Base-by-base conservation (phyloP, 163 green algal species). In the Chloroidium sp. region DNA sequence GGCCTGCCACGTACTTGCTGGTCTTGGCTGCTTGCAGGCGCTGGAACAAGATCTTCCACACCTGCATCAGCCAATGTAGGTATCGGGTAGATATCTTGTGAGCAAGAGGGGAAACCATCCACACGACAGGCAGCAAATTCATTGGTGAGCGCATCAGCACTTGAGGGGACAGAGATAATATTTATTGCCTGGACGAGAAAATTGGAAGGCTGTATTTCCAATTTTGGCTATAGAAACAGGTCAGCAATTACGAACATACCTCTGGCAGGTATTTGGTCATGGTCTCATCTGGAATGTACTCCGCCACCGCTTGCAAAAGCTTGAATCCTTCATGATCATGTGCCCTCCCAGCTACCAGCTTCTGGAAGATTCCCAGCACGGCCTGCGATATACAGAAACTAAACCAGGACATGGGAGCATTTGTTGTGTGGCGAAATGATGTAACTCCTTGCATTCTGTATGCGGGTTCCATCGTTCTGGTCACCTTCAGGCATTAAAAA, bases 261-360 rank as follows among this genome's bases (percentile, higher is more conserved):
- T 80, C 87, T n/a, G 86, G 84, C 64, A 96, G 76, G 82, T 91
- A 96, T 3, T 87, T 83, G 62, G 85, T 72, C 64, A 97, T 87
- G 1, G 85, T 60, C 0, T 76, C 64, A 0, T 88, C 78, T 2
- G 89, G 86, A 62, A 97, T 78, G 69, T 86, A 77, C 82, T 93
- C 83, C 76, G 95, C 87, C 62, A 98, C 80, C 6, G 89, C 89
- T 78, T 93, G 89, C 59, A 99, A 84, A n/a, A 99, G 91, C 61
- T 86, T 84, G 79, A 99, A 97, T 78, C 93, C 96, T 79, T 98
- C 90, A 75, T 98, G 92, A 86, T 97, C 92, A 68, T 93, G 88
- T 14, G 89, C 85, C 75, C 94, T 95, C 82, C 80, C 90, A 69
- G 92, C 88, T 4, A 97, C 79, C 69, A 99, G 89, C 89, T 98